Conservation (phyloP, 768 basidiomycete genomes). For the Roridomyces roridus region DNA sequence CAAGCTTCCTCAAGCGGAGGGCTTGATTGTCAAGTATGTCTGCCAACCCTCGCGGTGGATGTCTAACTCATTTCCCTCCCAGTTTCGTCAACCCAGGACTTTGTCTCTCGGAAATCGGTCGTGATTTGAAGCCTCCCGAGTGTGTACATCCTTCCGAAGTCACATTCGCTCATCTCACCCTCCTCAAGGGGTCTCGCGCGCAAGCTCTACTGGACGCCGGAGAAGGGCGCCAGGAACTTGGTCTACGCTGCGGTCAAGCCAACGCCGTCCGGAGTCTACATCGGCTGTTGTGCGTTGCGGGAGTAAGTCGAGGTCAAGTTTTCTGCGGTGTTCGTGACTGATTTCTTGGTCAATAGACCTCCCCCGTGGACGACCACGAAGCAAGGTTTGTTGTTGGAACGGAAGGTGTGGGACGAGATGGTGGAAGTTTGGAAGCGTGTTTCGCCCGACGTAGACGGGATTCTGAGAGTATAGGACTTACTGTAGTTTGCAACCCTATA, state of each 20-base stretch:
- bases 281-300: not conserved
- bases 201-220: not conserved
- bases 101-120: not conserved
- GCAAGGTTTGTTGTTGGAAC: not conserved
- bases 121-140: not conserved
- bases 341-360: not conserved
- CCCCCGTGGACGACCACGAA: not conserved
- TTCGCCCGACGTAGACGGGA: not conserved
- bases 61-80: no score
- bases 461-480: not conserved
- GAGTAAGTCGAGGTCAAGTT: not conserved
- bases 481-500: no score
- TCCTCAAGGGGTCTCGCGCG: no score
- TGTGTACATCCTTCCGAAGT: not conserved
- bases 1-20: not conserved
- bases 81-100: constrained; percentile 8
- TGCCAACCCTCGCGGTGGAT: not conserved
- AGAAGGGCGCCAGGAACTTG: constrained; percentile 6
- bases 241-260: constrained; percentile 5
- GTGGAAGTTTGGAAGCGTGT: constrained; percentile 8
- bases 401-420: constrained; percentile 14
- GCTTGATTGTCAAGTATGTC: constrained; percentile 13
- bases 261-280: constrained; percentile 8
- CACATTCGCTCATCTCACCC: not conserved
- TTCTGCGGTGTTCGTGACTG: not conserved